Evolutionary conservation across 2,329 filamentous ascomycete species (phyloP), one percentile per base, ranked within the genome.

Genomic region (Ceratocystis albifundus): DNA sequence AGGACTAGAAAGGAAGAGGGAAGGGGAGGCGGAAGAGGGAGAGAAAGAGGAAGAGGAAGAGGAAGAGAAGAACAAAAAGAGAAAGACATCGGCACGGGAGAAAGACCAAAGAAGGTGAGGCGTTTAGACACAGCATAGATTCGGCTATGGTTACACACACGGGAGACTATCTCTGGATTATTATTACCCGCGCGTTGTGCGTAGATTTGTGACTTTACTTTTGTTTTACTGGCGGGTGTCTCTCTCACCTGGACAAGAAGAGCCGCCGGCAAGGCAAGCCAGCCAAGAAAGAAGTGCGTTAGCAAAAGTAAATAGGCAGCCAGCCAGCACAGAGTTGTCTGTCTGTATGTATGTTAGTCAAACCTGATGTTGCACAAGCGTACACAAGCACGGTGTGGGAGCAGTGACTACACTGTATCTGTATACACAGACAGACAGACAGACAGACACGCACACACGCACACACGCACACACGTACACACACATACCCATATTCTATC

Each of bases 111-210:
- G 22, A 28, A 28, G 22, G 53, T 30, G 8, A 28, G 22, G 53
- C 53, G 53, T 32, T 57, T 30, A 57, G 53, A 12, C 22, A 57
- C 53, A 57, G 53, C 53, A 30, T 57, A 57, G 53, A 28, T 57
- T 57, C 53, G 53, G 53, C 22, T 10, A 30, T 57, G 22, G 53
- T 57, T 57, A 57, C 53, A 57, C 53, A 57, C n/a, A 50, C 46
- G 46, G 46, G 17, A 50, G 46, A 50, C 46, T 50, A 50, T 50
- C 46, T 20, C 22, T 50, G 46, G 46, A 20, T 8, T 22, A 50
- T 8, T 22, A 50, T n/a, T n/a, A 10, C 6, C 32, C 32, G 32
- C 32, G 12, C 12, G 7, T 25, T 50, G n/a, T 20, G 17, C n/a
- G 4, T 48, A 22, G 46, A 25, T 50, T 20, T n/a, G 46, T 20